Evolutionary conservation across 2,329 filamentous ascomycete genomes (phyloP).

Genomic region (Penicillium hordei): DNA sequence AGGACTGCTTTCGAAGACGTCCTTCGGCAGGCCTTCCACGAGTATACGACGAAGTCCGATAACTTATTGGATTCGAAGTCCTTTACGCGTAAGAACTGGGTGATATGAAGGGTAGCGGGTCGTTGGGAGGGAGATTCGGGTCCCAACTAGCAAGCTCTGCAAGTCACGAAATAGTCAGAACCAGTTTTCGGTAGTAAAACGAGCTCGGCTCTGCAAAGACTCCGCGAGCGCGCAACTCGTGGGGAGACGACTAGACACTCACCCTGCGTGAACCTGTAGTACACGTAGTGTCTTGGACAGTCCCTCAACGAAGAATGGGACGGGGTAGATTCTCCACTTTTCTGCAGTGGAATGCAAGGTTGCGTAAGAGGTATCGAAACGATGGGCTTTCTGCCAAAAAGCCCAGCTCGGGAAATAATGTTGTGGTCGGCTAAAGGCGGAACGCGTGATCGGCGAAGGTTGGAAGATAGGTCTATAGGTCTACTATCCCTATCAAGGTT

Average conservation of each 20-base stretch:
- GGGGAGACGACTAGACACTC: slow-evolving; percentile 2
- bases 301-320: slow-evolving; percentile 7
- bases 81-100: background rate
- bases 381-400: background rate
- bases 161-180: background rate
- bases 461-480: background rate
- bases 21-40: slow-evolving; percentile 16
- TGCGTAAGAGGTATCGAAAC: slow-evolving; percentile 7
- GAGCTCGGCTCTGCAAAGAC: background rate
- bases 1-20: slow-evolving; percentile 29
- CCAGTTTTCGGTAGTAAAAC: background rate
- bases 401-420: slow-evolving; percentile 5
- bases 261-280: slow-evolving; percentile 11
- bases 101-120: background rate
- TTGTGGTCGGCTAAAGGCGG: slow-evolving; percentile 16
- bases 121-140: background rate
- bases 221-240: background rate
- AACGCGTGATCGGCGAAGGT: slow-evolving; percentile 11
- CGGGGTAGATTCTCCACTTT: slow-evolving; percentile 12
- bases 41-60: background rate
- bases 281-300: slow-evolving; percentile 7
- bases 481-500: slow-evolving; percentile 1
- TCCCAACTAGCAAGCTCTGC: background rate
- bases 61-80: slow-evolving; percentile 10
- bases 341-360: slow-evolving; percentile 20